These are phyloP conservation scores for Pythium apleroticum DNA, from an alignment of 352 stramenopile species.

Conservation along the genomic window DNA sequence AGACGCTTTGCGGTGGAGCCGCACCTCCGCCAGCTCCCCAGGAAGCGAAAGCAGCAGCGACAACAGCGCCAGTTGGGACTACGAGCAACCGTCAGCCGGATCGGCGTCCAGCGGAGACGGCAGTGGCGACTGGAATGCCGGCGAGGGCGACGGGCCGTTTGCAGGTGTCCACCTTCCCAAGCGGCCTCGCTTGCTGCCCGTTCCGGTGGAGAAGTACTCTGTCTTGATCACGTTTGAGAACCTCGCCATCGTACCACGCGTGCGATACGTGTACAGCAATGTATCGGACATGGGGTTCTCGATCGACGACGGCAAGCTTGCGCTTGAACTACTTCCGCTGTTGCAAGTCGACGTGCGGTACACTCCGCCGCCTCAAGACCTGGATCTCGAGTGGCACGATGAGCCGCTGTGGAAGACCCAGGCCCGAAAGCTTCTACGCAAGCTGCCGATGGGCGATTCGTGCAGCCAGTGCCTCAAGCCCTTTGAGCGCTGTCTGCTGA, in stretches of 20 bases:
- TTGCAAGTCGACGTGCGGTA: neutral
- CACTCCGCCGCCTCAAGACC: neutral
- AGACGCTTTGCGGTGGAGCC: neutral
- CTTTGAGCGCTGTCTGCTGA: neutral
- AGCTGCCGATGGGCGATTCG: neutral
- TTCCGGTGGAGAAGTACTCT: neutral
- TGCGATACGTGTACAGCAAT: neutral
- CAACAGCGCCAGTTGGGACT: neutral
- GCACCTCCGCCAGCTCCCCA: neutral
- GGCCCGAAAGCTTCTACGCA: neutral
- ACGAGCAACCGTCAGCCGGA: neutral
- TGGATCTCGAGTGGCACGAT: neutral
- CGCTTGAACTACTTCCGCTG: neutral
- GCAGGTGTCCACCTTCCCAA: neutral
- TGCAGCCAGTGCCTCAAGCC: neutral
- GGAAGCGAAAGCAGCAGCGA: neutral
- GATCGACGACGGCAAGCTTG: neutral
- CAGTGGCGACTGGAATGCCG: neutral
- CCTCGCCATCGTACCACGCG: neutral
- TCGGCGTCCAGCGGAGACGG: neutral
- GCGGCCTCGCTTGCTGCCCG: neutral
- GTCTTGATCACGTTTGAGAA: neutral
- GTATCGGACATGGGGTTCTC: neutral
- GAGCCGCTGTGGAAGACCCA: neutral
- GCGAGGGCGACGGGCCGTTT: neutral